Base-by-base conservation (phyloP, 768 basidiomycete genomes). In the Lactifluus volemus region DNA sequence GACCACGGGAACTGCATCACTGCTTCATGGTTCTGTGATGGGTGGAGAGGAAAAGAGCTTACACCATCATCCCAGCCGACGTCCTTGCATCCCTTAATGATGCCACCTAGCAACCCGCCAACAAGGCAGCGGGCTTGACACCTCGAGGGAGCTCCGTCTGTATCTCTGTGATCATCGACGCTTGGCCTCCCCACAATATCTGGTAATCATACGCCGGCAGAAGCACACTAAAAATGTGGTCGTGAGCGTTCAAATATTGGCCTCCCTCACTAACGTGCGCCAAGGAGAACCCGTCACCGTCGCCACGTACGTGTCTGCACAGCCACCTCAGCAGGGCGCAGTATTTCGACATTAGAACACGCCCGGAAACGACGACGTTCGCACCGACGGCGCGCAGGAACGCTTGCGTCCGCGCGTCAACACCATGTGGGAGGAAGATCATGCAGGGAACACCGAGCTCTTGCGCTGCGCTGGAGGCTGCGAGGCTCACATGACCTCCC, bases 401-500 rank as follows among this genome's bases (percentile, higher is more conserved):
- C 34, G 76, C 73, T 21, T 84, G 68, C 0, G 81, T 85, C 19
- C 73, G 76, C 64, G 72, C 71, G 38, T 78, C 66, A 12, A 78
- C 83, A 5, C 79, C 79, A 38, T 76, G 70, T 0, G 89, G 87
- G 25, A 92, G 75, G 68, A 77, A 89, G 2, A 90, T 83, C 6
- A 82, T 86, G 69, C 88, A 89, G 67, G 70, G 75, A 47, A 88
- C 73, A 6, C 73, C 72, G 25, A 89, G 75, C 19, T 68, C 72
- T 32, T 78, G 74, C 9, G 88, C 81, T 21, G 83, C 84, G 63
- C 81, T 79, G 15, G 88, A 88, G 0, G 81, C 80, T 12, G 87
- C 89, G 14, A 89, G 73, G 1, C 84, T 88, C n/a, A 86, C 89
- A 68, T 91, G 90, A n/a, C 89, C 89, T 5, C 85, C 81, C 0